Percentiles rank a stretch among this genome's conserved stretches.
Conservation (phyloP, 768 basidiomycete species). For the Scleroderma citrinum region DNA sequence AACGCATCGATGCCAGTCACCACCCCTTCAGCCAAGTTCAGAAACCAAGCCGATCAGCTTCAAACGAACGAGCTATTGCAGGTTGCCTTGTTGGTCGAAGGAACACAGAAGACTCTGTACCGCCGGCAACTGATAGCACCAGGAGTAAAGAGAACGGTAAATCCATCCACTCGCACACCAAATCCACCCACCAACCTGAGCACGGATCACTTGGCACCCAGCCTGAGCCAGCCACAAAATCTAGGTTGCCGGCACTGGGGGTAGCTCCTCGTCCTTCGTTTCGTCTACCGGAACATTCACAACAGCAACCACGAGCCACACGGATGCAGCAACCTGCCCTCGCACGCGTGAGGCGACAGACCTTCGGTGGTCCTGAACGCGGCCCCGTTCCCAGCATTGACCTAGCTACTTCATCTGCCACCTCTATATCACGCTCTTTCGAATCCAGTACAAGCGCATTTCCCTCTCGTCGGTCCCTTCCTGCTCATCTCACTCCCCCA, state of each 20-base stretch:
- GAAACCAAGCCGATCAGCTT: background rate
- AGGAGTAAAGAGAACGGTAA: too few species aligned
- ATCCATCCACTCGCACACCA: too few species aligned
- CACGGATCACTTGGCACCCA: too few species aligned
- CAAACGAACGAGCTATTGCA: background rate
- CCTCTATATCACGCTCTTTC: constrained; percentile 10
- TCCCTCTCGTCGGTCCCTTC: constrained; percentile 16
- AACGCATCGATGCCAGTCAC: background rate
- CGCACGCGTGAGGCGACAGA: constrained; percentile 13
- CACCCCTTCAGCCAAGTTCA: constrained; percentile 9
- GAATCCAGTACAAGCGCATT: background rate
- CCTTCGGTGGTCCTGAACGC: constrained; percentile 2
- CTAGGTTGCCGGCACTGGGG: constrained; percentile 12
- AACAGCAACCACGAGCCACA: background rate
- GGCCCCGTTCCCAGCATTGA: constrained; percentile 18
- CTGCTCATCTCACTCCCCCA: constrained; percentile 6
- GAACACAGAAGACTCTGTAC: too few species aligned
- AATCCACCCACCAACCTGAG: too few species aligned
- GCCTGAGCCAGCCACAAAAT: background rate
- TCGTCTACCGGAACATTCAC: constrained; percentile 7
- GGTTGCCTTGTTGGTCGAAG: too few species aligned
- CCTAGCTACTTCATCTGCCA: constrained; percentile 11
- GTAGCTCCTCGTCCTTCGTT: constrained; percentile 15
- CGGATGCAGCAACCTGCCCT: constrained; percentile 7
- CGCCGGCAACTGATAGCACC: too few species aligned